Evolutionary conservation across 495 filamentous ascomycete species (phyloP), one percentile per base, ranked within the genome.

Genomic region (Penicillium bovifimosum): DNA sequence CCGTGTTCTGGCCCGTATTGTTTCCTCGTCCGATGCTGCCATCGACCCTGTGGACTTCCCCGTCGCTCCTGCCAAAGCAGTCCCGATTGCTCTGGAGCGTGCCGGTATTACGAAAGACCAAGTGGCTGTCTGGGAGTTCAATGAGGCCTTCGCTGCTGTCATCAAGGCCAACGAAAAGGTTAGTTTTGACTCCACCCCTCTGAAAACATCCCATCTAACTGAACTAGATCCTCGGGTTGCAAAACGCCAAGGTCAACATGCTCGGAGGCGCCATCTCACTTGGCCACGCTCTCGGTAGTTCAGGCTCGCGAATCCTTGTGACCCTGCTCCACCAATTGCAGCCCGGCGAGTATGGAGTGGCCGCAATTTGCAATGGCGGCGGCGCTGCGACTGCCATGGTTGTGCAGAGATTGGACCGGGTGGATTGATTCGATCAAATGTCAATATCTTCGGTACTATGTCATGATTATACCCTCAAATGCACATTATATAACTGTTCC

Each of bases 341-440:
- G 71, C 81, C 84, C 29, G 93, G 91, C 14, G 87, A 98, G 74
- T 96, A 95, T 67, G 93, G 93, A 17, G 86, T 91, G 48, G 93
- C 90, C 14, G 92, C 92, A 9, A 96, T 98, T 52, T 98, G 93
- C 72, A 98, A 98, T 60, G 93, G 93, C 39, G 93, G 93, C 14
- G 92, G 92, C 40, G 92, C 90, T 6, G 88, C 91, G 2, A 91
- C 86, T 17, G 92, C 90, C 0, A 83, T 98, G 70, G 89, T 98
- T 38, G 88, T 98, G 40, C 90, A 96, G 74, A 84, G 87, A 45
- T 76, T 96, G 46, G 86, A 89, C 33, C 79, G 75, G 49, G 84
- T 86, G 17, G 70, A 77, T 17, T 75, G 59, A 64, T 40, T 35
- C 8, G 2, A 1, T 9, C 39, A 56, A 50, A 17, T 16, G 16